These are phyloP conservation scores for Dendrostoma leiphaemia DNA, from an alignment of 2,329 filamentous ascomycete genomes.

Conservation along the genomic window DNA sequence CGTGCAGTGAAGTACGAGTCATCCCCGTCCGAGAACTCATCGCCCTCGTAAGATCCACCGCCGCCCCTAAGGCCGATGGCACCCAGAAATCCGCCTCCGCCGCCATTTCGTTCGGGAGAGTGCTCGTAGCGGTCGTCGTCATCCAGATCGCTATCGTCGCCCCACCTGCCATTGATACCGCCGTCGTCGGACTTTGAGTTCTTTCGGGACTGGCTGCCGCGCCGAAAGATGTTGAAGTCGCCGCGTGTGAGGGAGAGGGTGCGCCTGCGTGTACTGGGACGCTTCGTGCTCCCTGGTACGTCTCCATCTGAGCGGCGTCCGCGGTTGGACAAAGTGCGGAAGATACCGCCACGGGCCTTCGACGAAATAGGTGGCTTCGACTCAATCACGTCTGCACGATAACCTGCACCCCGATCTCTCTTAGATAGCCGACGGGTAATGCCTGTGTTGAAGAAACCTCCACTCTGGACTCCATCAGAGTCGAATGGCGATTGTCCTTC, in stretches of 20 bases:
- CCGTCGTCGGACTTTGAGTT: slow-evolving; percentile 43
- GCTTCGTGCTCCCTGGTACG: slow-evolving; percentile 33
- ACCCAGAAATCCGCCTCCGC: slow-evolving; percentile 16
- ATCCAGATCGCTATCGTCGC: slow-evolving; percentile 38
- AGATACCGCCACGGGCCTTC: slow-evolving; percentile 35
- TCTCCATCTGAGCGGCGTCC: slow-evolving; percentile 25
- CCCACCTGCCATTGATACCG: slow-evolving; percentile 56
- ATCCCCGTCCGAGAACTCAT: slow-evolving; percentile 54
- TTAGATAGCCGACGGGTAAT: slow-evolving; percentile 46
- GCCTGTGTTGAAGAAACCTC: slow-evolving; percentile 26
- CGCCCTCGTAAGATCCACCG: slow-evolving; percentile 36
- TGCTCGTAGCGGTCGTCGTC: slow-evolving; percentile 27
- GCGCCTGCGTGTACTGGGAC: slow-evolving; percentile 43
- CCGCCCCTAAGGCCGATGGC: slow-evolving; percentile 32
- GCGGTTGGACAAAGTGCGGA: slow-evolving; percentile 43
- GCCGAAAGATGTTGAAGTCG: slow-evolving; percentile 46
- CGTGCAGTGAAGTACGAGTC: slow-evolving; percentile 54
- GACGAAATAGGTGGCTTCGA: slow-evolving; percentile 50
- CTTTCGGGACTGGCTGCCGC: slow-evolving; percentile 39
- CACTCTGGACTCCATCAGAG: slow-evolving; percentile 31
- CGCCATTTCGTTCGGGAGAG: slow-evolving; percentile 19
- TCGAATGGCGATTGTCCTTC: slow-evolving; percentile 38
- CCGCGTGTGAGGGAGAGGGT: slow-evolving; percentile 61
- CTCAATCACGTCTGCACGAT: slow-evolving; percentile 40
- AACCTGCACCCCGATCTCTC: slow-evolving; percentile 28